Conservation (phyloP, 1,284 basidiomycete genomes). For the Hemileia vastatrix region DNA sequence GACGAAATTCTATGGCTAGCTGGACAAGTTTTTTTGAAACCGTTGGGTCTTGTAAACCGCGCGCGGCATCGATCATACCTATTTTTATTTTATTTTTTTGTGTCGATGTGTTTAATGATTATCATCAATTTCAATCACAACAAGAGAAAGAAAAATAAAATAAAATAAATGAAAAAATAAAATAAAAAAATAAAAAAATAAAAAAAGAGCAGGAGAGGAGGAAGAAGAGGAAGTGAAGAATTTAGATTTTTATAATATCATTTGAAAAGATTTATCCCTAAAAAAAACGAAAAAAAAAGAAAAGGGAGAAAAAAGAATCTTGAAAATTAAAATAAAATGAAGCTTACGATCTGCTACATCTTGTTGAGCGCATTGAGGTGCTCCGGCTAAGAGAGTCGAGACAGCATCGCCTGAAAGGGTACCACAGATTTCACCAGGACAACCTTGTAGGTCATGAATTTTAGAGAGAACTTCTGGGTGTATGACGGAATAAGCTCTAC, state of each 20-base stretch:
- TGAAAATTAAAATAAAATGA: slow-evolving; percentile 52
- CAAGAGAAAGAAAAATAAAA: too few species aligned
- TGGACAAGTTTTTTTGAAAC: slow-evolving; percentile 37
- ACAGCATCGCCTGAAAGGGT: slow-evolving; percentile 51
- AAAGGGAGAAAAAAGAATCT: background rate
- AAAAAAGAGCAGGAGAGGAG: too few species aligned
- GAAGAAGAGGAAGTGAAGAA: too few species aligned
- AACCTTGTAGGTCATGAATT: slow-evolving; percentile 31
- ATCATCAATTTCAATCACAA: too few species aligned
- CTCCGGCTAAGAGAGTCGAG: slow-evolving; percentile 53
- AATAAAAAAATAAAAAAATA: too few species aligned
- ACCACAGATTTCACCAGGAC: slow-evolving; percentile 52
- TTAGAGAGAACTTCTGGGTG: slow-evolving; percentile 11
- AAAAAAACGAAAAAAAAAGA: background rate
- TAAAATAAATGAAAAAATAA: too few species aligned
- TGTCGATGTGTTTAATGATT: too few species aligned
- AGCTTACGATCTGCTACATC: slow-evolving; percentile 53
- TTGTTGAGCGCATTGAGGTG: slow-evolving; percentile 55
- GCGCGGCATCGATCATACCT: slow-evolving; percentile 13
- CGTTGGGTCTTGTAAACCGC: slow-evolving; percentile 1
- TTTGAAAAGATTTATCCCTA: too few species aligned
- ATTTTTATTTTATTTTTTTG: too few species aligned
- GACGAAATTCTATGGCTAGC: slow-evolving; percentile 53
- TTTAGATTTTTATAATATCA: too few species aligned
- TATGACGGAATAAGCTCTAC: too few species aligned